Base-by-base conservation (phyloP, 257 asterid genomes). In the Henckelia pumila region DNA sequence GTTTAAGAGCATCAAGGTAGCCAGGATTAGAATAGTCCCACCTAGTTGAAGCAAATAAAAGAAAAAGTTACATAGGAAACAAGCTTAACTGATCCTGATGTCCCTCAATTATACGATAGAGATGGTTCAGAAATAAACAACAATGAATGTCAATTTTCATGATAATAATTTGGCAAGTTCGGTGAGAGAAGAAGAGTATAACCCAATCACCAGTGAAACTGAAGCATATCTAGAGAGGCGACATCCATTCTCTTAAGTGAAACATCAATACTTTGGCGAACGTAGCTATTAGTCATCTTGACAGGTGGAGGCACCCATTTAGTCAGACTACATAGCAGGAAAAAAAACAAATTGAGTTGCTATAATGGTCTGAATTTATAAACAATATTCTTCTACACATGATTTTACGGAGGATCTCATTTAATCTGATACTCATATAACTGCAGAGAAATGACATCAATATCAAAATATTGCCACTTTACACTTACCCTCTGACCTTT, bases 291-390 rank as follows among this genome's bases (percentile, higher is more conserved):
- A 10, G 96, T 91, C 97, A 94, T 94, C 92, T 91, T 94, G 74
- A 91, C 97, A 1, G 97, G 97, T 37, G 96, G 96, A 57, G 97
- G 99, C 81, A 91, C 99, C 99, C 99, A 94, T 80, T 94, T 94
- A 0, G 97, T 94, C 67, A 94, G 92, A 49, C 99, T 94, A 89
- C 76, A 74, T 26, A 29, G 23, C 68, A 73, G 23, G 47, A 69
- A 64, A 61, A 33, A 6, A 68, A 50, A 32, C 17, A 68, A 30
- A 19, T 61, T 58, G 6, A 47, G 11, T 5, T 2, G 25, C 19
- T 1, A 44, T 14, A 16, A 60, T 32, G 66, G 63, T 32, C 21
- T 10, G 19, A 25, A 17, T 35, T 50, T 11, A 49, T 6, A 28
- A 35, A 59, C 4, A 50, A 20, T 19, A 24, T 71, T 47, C 59